Base-by-base conservation (phyloP, 2,329 filamentous ascomycete species). In the Colletotrichum neosansevieriae region DNA sequence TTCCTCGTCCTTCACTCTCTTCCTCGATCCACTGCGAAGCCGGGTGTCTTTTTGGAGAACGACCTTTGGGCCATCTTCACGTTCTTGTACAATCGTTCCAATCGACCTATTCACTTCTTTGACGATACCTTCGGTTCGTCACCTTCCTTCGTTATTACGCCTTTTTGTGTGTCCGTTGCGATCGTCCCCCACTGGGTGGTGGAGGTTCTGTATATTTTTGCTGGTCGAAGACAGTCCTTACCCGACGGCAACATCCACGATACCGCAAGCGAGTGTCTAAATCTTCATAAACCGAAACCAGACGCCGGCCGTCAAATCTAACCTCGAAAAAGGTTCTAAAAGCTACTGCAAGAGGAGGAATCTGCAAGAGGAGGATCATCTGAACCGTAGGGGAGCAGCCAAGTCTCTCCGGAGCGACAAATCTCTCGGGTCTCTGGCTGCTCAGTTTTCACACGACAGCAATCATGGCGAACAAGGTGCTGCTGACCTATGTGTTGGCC, bases 401-500 rank as follows among this genome's bases (percentile, higher is more conserved):
- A 67, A 70, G 72, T 67, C 67, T 69, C 67, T 63, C 69, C 63
- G 68, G 49, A 4, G 68, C 58, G 64, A 72, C 54, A 65, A 40
- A n/a, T 49, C 57, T 63, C 51, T 60, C 69, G 58, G 63, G 59
- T 56, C 47, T 66, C 71, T 64, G 70, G 70, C 71, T 74, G 73
- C 71, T 72, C 70, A 68, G 49, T 50, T 65, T 53, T n/a, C n/a
- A n/a, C 70, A 56, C 63, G 63, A 50, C 73, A 42, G 6, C 57
- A 77, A 72, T 15, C 53, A 89, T 88, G 86, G 82, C 81, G 67
- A 88, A 86, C 82, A 87, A 85, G 72, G 80, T 89, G 70, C 82
- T 87, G 68, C 72, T 82, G 71, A 78, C 83, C 72, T 85, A 86
- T 66, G 74, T 86, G 71, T 77, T 76, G 71, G 77, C 80, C 74